A percentile compares a stretch with the other conserved stretches of the same genome.
These are phyloP conservation scores for Alloteropsis angusta DNA, from an alignment of 202 grass and related monocot species.

Conservation along the genomic window DNA sequence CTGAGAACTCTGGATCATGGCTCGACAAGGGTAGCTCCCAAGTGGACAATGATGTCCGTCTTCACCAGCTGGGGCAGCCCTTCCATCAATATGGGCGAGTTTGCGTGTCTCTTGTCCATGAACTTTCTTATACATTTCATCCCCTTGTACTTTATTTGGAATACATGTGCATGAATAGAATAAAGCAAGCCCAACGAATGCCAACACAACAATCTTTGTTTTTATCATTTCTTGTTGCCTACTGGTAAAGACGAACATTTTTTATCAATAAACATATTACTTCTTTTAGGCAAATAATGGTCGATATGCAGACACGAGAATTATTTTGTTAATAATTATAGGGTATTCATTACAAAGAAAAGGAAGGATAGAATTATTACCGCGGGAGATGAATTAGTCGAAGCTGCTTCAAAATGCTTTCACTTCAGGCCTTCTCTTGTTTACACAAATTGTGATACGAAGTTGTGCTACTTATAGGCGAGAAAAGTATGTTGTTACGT, in stretches of 20 bases:
- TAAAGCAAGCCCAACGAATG: not conserved
- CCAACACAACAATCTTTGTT: not conserved
- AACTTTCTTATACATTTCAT: not conserved
- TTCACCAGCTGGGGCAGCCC: not conserved
- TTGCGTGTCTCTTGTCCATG: not conserved
- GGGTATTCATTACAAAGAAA: not conserved
- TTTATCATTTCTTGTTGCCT: not conserved
- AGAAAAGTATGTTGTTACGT: not conserved
- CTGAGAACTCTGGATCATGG: not conserved
- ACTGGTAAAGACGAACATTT: not conserved
- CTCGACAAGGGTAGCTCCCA: not conserved
- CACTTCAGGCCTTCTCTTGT: not conserved
- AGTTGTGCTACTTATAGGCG: conserved; percentile 21
- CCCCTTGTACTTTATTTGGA: not conserved
- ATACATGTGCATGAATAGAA: not conserved
- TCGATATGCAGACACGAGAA: not conserved
- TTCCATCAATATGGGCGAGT: not conserved
- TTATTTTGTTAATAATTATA: not conserved
- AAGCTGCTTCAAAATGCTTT: not conserved
- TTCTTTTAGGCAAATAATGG: not conserved
- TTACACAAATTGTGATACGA: not conserved
- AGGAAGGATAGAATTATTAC: not conserved
- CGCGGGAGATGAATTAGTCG: not conserved
- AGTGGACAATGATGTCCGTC: conserved; percentile 6
- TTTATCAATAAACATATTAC: not conserved